These are phyloP conservation scores for Blastobotrys chiropterorum DNA, from an alignment of 805 yeast genomes.

Conservation along the genomic window DNA sequence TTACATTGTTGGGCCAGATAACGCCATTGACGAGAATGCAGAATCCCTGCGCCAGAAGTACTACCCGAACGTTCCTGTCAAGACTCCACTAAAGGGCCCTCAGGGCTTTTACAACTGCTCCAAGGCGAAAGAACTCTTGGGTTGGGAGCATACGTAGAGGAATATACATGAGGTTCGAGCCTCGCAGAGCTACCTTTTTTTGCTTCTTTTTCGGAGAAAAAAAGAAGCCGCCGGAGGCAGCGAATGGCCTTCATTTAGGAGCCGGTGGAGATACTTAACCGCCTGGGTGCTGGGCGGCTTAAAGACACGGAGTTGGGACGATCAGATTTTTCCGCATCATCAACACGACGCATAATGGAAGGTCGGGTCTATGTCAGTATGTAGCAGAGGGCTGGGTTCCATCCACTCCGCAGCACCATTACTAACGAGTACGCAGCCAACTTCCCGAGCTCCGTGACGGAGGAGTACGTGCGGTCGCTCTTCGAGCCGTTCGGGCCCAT, in stretches of 20 bases:
- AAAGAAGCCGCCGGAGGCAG: too few species aligned
- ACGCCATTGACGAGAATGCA: background rate
- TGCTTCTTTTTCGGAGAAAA: background rate
- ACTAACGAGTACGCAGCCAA: conserved; percentile 8
- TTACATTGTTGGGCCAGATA: background rate
- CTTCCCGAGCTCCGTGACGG: conserved; percentile 15
- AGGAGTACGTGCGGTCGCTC: conserved; percentile 19
- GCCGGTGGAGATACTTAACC: background rate
- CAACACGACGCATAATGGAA: background rate
- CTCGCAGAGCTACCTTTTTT: too few species aligned
- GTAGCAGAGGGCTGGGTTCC: too few species aligned
- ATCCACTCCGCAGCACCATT: too few species aligned
- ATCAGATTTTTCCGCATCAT: background rate
- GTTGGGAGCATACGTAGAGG: background rate
- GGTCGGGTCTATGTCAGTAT: conserved; percentile 3
- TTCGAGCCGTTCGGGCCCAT: conserved; percentile 31
- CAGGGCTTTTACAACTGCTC: background rate
- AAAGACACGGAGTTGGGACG: background rate
- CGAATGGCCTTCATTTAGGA: too few species aligned
- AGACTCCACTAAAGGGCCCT: background rate
- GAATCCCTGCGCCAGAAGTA: background rate
- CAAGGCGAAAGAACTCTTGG: background rate
- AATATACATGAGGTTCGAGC: too few species aligned
- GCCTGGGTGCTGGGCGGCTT: background rate
- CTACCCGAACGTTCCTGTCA: background rate